Evolutionary conservation across 1,284 basidiomycete species (phyloP).

Genomic region (Filobasidium uniguttulatum): DNA sequence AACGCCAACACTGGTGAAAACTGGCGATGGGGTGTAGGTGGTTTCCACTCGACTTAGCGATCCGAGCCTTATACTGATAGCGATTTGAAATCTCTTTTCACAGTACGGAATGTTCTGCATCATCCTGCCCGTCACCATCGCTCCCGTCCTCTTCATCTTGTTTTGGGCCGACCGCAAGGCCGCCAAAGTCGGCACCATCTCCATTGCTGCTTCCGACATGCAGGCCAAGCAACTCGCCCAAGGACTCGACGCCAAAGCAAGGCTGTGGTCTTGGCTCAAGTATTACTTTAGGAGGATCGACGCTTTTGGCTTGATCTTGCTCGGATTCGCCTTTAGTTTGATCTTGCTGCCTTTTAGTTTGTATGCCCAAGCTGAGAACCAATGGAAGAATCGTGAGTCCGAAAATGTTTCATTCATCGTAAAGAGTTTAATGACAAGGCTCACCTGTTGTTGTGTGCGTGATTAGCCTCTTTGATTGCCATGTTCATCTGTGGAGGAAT

Average conservation of each 20-base stretch:
- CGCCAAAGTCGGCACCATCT: slow-evolving; percentile 24
- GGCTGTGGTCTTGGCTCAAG: slow-evolving; percentile 14
- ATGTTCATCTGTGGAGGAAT: slow-evolving; percentile 35
- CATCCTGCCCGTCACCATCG: slow-evolving; percentile 25
- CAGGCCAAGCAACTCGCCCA: slow-evolving; percentile 12
- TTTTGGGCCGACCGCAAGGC: slow-evolving; percentile 34
- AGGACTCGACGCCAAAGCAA: slow-evolving; percentile 7
- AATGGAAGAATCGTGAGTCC: slow-evolving; percentile 30
- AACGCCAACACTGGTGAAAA: slow-evolving; percentile 33
- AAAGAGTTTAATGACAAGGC: not conserved
- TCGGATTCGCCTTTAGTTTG: slow-evolving; percentile 31
- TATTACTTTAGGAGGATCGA: slow-evolving; percentile 30
- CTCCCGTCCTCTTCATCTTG: slow-evolving; percentile 27
- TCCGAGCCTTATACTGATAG: not conserved
- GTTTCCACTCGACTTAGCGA: not conserved
- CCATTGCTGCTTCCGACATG: slow-evolving; percentile 16
- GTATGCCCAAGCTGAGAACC: slow-evolving; percentile 23
- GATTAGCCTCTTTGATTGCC: slow-evolving; percentile 36
- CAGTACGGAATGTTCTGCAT: slow-evolving; percentile 35
- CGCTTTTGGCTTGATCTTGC: slow-evolving; percentile 32
- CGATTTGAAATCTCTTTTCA: not conserved
- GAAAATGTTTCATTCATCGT: too few species aligned
- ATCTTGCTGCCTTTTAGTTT: slow-evolving; percentile 36
- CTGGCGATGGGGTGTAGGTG: slow-evolving; percentile 57
- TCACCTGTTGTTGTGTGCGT: not conserved